These are phyloP conservation scores for Neoboletus brunneissimus DNA, from an alignment of 768 basidiomycete genomes.

Conservation along the genomic window DNA sequence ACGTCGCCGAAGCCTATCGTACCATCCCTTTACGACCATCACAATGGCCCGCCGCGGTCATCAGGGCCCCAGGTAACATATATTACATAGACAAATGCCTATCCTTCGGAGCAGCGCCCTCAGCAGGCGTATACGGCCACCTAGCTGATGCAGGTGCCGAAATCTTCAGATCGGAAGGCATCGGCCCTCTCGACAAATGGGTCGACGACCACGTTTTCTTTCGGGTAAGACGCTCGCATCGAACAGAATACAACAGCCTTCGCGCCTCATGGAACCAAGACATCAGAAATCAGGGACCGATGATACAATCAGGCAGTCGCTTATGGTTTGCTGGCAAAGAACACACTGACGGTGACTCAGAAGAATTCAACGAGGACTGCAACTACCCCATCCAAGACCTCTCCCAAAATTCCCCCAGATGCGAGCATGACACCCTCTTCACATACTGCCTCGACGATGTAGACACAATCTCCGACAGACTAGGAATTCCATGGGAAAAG, in stretches of 20 bases:
- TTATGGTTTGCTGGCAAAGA: background rate
- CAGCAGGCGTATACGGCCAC: background rate
- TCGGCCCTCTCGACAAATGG: background rate
- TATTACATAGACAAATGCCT: background rate
- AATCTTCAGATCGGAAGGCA: background rate
- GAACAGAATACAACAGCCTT: background rate
- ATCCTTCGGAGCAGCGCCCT: background rate
- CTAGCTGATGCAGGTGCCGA: fast-evolving
- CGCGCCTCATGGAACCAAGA: too few relatives aligned
- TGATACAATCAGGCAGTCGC: background rate
- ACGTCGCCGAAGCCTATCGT: background rate
- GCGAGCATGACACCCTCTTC: background rate
- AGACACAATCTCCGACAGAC: fast-evolving
- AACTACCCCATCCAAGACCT: fast-evolving
- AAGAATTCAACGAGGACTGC: background rate
- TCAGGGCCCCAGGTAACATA: too few relatives aligned
- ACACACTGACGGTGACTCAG: fast-evolving
- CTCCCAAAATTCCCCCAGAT: too few relatives aligned
- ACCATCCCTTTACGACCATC: background rate
- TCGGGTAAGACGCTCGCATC: fast-evolving
- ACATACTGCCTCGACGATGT: background rate
- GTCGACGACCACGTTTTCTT: background rate
- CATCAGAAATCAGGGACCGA: background rate
- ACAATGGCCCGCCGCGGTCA: background rate
- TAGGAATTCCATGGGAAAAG: conserved; percentile 10